Evolutionary conservation across 2,329 filamentous ascomycete species (phyloP), one percentile per base, ranked within the genome.

Genomic region (Penicillium nordicum): DNA sequence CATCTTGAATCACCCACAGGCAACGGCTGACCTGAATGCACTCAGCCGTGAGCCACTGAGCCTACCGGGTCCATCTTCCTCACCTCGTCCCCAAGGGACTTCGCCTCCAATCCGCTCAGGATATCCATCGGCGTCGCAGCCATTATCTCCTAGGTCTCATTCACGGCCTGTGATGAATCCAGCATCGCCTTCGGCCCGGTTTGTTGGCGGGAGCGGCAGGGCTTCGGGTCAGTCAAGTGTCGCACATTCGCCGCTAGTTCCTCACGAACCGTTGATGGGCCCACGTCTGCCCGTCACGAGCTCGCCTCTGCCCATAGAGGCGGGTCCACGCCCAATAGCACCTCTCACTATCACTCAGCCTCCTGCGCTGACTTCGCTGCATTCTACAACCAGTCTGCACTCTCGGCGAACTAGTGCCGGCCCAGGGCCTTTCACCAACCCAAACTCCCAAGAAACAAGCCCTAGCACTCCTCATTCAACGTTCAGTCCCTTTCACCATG

Each of bases 1-100:
- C 11, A 76, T 77, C 53, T 58, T 77, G 57, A 77, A 77, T 46
- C 72, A 71, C 11, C 66, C 73, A 23, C 68, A 69, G 49, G 50
- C 64, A 30, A 55, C 56, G n/a, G 36, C 60, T n/a, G 65, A 58
- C 14, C 25, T 49, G 29, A 41, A 53, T n/a, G 52, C 46, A 36
- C 53, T 48, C 27, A 38, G 56, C 40, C 66, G 68, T 27, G 71
- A 72, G 51, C 50, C 56, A 25, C 53, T 64, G 23, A 64, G 53
- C 29, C 51, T 66, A n/a, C 66, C 64, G 9, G 57, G 58, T 38
- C 55, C 64, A 29, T 47, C 63, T 29, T 55, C 65, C 21, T 60
- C 67, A 9, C 62, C 67, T 47, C 70, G 67, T 48, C 62, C 63
- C 11, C 64, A 67, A 30, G 65, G 66, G 21, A 72, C 70, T 8